Evolutionary conservation across 2,329 filamentous ascomycete species (phyloP), one percentile per base, ranked within the genome.

Genomic region (Paracamarosporium sp.): DNA sequence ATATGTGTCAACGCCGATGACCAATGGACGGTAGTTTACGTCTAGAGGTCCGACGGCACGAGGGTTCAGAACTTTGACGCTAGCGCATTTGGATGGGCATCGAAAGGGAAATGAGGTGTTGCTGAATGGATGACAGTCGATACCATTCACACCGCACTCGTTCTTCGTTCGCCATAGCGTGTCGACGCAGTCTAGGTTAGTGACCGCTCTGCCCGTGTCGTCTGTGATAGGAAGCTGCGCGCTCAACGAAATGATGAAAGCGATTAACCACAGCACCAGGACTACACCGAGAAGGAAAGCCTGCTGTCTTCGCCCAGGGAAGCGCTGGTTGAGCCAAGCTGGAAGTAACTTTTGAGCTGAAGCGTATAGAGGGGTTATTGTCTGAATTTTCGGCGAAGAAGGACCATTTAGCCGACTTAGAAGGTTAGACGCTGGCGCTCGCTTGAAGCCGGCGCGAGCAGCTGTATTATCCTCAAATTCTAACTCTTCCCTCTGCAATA

Each of bases 111-210:
- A 88, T 0, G 86, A 86, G 50, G 80, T 84, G 60, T 87, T 87
- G 57, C 82, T 84, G 70, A 95, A 95, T 0, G 91, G 91, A 13
- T 90, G 86, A 69, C 91, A 95, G 55, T 87, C 80, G 54, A 87
- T 85, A 7, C 91, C 91, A 63, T 94, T 86, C 24, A 93, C 67
- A 0, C 90, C 90, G 72, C 91, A 95, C 12, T 78, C 78, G 67
- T 93, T 93, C 44, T 88, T 88, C 15, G 85, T 79, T 50, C 69
- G 76, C 90, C 90, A 95, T 68, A 90, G 90, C 7, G 87, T 85
- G 50, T 84, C 82, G n/a, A 83, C 84, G 74, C 91, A 95, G 31
- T 86, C 82, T 40, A 94, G 85, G 54, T 84, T 83, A 51, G 83
- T 78, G 0, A 90, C 89, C 46, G 88, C 87, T 79, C 86, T 90